phyloP scores from a whole-genome alignment of 306 rosid genomes.

The Sesbania bispinosa region DNA sequence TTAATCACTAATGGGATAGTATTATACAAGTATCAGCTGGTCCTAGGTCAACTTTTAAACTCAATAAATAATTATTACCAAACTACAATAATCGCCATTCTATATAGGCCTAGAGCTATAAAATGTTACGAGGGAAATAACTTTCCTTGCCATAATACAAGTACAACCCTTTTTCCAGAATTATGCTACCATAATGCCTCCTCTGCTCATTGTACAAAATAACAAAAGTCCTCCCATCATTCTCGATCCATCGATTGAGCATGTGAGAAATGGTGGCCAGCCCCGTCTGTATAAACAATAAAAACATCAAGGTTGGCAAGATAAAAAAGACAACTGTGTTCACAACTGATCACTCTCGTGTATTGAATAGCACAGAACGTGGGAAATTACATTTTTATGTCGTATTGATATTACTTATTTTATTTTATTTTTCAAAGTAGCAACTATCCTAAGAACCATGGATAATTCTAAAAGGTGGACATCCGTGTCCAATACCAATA shows the following conservation, averaged over 20 bases:
- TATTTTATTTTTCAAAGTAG: not conserved
- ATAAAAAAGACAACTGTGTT: not conserved
- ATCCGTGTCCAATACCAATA: not conserved
- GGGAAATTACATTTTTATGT: not conserved
- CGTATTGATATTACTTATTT: not conserved
- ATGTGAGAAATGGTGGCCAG: constrained; percentile 56
- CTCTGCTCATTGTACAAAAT: constrained; percentile 16
- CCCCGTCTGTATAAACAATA: constrained; percentile 47
- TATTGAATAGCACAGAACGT: not conserved
- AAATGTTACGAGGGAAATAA: constrained; percentile 31
- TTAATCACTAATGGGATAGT: constrained; percentile 39
- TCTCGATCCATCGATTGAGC: constrained; percentile 62
- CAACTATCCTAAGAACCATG: not conserved
- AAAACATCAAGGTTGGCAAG: constrained; percentile 17
- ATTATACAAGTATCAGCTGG: constrained; percentile 44
- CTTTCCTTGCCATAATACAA: constrained; percentile 40
- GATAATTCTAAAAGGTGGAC: not conserved
- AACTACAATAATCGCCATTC: constrained; percentile 46
- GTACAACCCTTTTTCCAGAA: constrained; percentile 27
- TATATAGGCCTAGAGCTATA: constrained; percentile 40
- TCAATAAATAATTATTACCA: constrained; percentile 43
- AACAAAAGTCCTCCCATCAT: constrained; percentile 18
- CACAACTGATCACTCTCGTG: not conserved
- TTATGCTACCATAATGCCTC: constrained; percentile 1
- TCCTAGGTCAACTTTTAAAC: constrained; percentile 48